Percentiles rank a stretch among this genome's conserved stretches.
Conservation (phyloP, 768 basidiomycete species). For the Leccinum fibrillosum region DNA sequence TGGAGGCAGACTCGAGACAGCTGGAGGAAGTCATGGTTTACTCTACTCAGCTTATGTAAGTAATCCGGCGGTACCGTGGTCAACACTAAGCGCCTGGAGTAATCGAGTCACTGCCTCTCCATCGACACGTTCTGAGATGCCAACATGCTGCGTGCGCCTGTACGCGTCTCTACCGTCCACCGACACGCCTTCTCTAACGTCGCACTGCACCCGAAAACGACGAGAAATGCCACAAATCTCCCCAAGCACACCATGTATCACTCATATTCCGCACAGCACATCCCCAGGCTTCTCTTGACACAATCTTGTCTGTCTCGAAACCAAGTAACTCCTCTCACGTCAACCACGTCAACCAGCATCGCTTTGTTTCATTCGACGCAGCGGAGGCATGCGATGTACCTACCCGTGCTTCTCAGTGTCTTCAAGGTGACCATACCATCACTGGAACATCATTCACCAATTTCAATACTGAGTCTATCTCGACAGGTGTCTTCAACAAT, state of each 20-base stretch:
- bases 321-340: slow-evolving; percentile 2
- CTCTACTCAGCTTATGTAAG: not conserved
- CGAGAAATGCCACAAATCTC: not conserved
- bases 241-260: not conserved
- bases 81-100: not conserved
- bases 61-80: not conserved
- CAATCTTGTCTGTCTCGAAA: not conserved
- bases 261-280: slow-evolving; percentile 1
- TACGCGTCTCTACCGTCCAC: slow-evolving; percentile 6
- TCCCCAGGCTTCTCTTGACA: slow-evolving; percentile 5
- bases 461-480: not conserved
- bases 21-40: no score
- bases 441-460: not conserved
- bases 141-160: slow-evolving; percentile 48
- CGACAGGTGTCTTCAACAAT: slow-evolving; percentile 71
- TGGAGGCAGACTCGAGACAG: no score
- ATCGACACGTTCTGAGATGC: slow-evolving; percentile 32
- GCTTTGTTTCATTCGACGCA: slow-evolving; percentile 42
- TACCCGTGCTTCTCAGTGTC: slow-evolving; percentile 56
- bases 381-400: slow-evolving; percentile 29
- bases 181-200: slow-evolving; percentile 1
- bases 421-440: slow-evolving; percentile 49
- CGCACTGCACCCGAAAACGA: not conserved
- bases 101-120: not conserved
- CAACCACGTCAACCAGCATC: not conserved